Evolutionary conservation across 1,284 basidiomycete species (phyloP), one percentile per base, ranked within the genome.

Genomic region (Ganoderma lucidum): DNA sequence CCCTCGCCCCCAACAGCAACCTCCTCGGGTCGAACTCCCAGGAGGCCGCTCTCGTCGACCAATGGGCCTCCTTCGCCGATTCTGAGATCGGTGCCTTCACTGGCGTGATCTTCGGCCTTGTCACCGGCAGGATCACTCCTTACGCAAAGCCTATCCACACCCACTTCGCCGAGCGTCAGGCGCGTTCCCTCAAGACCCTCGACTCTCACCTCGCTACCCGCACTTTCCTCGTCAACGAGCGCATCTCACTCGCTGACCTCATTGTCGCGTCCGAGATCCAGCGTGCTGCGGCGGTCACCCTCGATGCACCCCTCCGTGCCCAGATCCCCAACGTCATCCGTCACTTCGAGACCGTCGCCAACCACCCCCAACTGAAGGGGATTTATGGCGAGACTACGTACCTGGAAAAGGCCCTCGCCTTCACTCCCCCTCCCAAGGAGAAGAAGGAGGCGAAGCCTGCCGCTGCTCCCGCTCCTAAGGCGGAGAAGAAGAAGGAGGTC

Each of bases 151-250:
- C 88, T 66, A 88, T 91, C 69, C 90, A 93, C 80, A 86, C 78
- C 66, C 71, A 72, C 62, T 77, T 88, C 70, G 76, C 82, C 35
- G 90, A 93, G 64, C 85, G 85, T 62, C 83, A 88, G 72, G 75
- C 81, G 55, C 88, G 87, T 69, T 81, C 86, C 35, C 84, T 95
- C 64, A 83, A 83, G 66, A 89, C 88, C 74, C 86, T 99, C 73
- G 89, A 99, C 78, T 81, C 84, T 63, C 87, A 94, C 83, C 90
- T 99, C 78, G 81, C 87, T 69, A 86, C 88, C 71, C 90, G 89
- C 78, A 99, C 97, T 66, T 99, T 92, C 90, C 88, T 98, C 77
- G 96, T 96, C 67, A 93, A 92, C 77, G 95, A 99, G 81, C 95
- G 97, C 77, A 92, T 99, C 86, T 96, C 96, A 70, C 87, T 97